Base-by-base conservation (phyloP, 257 asterid species). In the Fraxinus americana region DNA sequence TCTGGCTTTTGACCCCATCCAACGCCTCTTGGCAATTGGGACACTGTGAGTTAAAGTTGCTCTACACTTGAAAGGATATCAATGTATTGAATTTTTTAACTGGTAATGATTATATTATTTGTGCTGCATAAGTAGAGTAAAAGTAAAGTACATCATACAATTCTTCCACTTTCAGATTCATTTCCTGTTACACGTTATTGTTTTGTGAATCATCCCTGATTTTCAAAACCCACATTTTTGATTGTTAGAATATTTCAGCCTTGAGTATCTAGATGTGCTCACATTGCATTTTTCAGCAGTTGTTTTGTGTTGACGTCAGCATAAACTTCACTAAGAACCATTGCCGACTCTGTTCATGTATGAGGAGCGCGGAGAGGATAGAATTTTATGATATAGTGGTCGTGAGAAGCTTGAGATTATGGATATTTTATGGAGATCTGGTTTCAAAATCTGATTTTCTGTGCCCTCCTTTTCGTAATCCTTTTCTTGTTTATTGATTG, bases 11-110 rank as follows among this genome's bases (percentile, higher is more conserved):
- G 98, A 96, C 82, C 93, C 93, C 65, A 73, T 93, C 78, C 98
- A 96, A 78, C 82, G 90, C 80, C 91, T 96, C 79, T 86, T 96
- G 88, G 98, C 98, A 54, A 86, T 96, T 70, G 98, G 97, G 81
- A 93, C 99, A 66, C 66, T 92, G 99, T 96, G 86, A 88, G 97
- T 88, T 80, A 38, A 43, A 81, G 76, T 19, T 73, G 57, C 75
- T 80, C 41, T 25, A 43, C 13, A 2, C 67, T 50, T 34, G 48
- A 65, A 75, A 52, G n/a, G 48, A 80, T 74, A 65, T 59, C 36
- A 45, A 19, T 75, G 61, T 74, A 43, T 70, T 36, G 43, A 72
- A 7, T 75, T 78, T 32, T 80, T 74, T 67, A 29, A 16, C 8
- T 13, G 14, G 65, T 41, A 71, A 52, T 57, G 63, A 36, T 41